A percentile compares a stretch with the other conserved stretches of the same genome.
These are phyloP conservation scores for Breviolum minutum DNA, from an alignment of 73 alveolate species.

Conservation along the genomic window DNA sequence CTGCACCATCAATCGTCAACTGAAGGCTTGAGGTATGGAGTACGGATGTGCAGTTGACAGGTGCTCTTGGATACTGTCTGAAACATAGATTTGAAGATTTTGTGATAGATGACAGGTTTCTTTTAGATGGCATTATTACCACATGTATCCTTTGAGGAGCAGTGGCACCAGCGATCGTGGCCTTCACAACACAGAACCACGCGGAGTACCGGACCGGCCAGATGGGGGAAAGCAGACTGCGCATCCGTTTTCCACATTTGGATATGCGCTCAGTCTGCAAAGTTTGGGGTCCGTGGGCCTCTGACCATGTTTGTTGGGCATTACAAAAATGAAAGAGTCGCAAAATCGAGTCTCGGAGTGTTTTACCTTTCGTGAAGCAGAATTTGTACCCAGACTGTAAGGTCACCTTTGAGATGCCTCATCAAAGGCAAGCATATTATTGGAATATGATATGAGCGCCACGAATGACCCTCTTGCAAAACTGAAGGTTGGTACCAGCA, in stretches of 20 bases:
- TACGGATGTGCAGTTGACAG: no score
- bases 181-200: conserved; percentile 65
- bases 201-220: not conserved
- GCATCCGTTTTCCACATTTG: conserved; percentile 49
- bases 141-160: conserved; percentile 9
- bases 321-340: no score
- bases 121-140: not conserved
- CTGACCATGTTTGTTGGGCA: not conserved
- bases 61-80: not conserved
- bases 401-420: not conserved
- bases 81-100: not conserved
- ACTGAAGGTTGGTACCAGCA: conserved; percentile 20
- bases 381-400: no score
- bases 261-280: not conserved
- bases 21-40: no score
- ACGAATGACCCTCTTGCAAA: not conserved
- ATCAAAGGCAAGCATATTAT: not conserved
- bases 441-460: not conserved
- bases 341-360: no score
- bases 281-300: not conserved
- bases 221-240: conserved; percentile 40
- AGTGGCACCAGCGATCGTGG: conserved; percentile 35
- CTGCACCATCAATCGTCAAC: no score
- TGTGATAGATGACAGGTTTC: not conserved
- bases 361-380: no score